Base-by-base conservation (phyloP, 2,329 filamentous ascomycete species). In the Fusarium miscanthi region DNA sequence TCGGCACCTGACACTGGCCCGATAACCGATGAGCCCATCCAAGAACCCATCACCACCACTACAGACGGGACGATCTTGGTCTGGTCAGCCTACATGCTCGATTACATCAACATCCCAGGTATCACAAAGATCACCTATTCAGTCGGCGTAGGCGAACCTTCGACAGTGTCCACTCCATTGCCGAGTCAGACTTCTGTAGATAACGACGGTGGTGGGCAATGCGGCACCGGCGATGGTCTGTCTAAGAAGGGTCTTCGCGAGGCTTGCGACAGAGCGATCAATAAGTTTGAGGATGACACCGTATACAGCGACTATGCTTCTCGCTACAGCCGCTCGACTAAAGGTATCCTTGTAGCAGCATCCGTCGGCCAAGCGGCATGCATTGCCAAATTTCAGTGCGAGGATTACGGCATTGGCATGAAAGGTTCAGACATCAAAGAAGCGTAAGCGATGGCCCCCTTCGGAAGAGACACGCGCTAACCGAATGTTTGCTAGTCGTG, bases 331-430 rank as follows among this genome's bases (percentile, higher is more conserved):
- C 49, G 56, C 8, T 68, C 56, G 1, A 49, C 30, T 1, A 60
- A 66, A 33, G 59, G 68, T 23, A 38, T 69, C 23, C 60, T 70
- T 3, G 45, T 56, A 3, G 42, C 21, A 4, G 53, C 49, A 4
- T 65, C 58, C 2, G 3, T 53, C 0, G 59, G 35, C 8, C 35
- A 49, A 16, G 59, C 59, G 8, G 60, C 33, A 33, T 66, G 65
- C 21, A 51, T 70, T 58, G 45, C 56, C 9, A 69, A 70, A 21
- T 70, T 65, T 4, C n/a, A 38, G 17, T 69, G 68, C 14, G 60
- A 69, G 9, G 41, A 69, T 35, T 70, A 70, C 6, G 68, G 68
- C 3, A 66, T 70, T 14, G 62, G 62, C 8, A 66, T 61, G 65
- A 67, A 23, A 31, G 56, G 56, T 17, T 37, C 13, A 5, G 37